These are phyloP conservation scores for Phytopythium oedochilum DNA, from an alignment of 352 stramenopile species.

Conservation along the genomic window DNA sequence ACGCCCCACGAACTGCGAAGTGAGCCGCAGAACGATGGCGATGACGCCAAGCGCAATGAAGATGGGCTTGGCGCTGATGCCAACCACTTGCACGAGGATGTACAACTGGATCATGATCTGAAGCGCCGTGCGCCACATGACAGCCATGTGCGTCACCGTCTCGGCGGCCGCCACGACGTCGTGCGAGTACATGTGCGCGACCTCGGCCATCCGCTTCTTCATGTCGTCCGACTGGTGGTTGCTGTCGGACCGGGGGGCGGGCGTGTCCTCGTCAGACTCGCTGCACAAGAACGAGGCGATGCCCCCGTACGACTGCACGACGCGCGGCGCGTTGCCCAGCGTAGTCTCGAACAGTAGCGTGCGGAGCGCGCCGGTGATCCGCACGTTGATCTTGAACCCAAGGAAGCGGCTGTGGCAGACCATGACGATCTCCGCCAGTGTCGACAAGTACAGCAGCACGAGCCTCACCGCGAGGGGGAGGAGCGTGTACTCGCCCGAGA, in stretches of 20 bases:
- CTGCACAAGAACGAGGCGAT: not conserved
- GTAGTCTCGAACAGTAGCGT: constrained; percentile 35
- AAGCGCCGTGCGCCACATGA: constrained; percentile 21
- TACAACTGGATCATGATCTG: constrained; percentile 28
- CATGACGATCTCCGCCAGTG: constrained; percentile 20
- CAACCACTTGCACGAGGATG: constrained; percentile 32
- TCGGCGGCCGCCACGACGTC: constrained; percentile 19
- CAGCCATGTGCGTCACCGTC: constrained; percentile 23
- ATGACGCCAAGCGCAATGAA: constrained; percentile 22
- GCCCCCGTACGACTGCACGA: not conserved
- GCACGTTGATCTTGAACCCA: constrained; percentile 30
- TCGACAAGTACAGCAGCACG: constrained; percentile 21
- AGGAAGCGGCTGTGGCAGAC: constrained; percentile 24
- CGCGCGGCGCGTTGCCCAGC: constrained; percentile 15
- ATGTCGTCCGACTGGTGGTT: constrained; percentile 14
- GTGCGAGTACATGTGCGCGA: constrained; percentile 27
- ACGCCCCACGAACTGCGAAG: constrained; percentile 13
- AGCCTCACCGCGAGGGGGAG: constrained; percentile 17
- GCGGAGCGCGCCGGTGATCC: constrained; percentile 23
- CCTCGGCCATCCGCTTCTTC: constrained; percentile 31
- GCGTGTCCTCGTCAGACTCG: not conserved
- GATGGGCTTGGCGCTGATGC: constrained; percentile 23
- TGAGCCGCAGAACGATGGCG: constrained; percentile 13
- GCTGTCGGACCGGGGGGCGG: not conserved
- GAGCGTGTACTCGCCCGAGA: constrained; percentile 18